Base-by-base conservation (phyloP, 306 rosid genomes). In the Castanea sativa region DNA sequence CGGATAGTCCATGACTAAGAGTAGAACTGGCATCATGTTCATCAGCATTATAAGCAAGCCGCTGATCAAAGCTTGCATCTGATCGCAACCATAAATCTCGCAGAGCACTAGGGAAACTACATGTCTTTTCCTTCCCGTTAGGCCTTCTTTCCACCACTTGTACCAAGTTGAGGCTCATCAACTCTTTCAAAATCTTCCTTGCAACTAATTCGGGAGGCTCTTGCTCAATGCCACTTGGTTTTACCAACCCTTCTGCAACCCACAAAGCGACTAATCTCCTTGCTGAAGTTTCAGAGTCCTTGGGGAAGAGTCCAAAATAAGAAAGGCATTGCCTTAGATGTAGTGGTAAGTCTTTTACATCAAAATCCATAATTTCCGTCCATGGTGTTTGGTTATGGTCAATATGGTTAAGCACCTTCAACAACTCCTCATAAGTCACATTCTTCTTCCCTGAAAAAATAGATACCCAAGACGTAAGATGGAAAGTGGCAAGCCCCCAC, bases 91-190 rank as follows among this genome's bases (percentile, higher is more conserved):
- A 45, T 9, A 2, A 1, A 0, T 45, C 52, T 11, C 1, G 52
- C 13, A 76, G 60, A 16, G 58, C 13, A 19, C 38, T n/a, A 3
- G 84, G 81, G 33, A 81, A 49, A 2, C 68, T 6, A 25, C 85
- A 81, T 16, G 78, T 81, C 74, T n/a, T 43, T 12, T 23, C 52
- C 0, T 81, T 19, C 3, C 78, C 74, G 12, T 81, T 60, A 29
- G 20, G 69, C 69, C 61, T 71, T 60, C 51, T 60, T 30, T 81
- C 68, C 14, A 76, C 74, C 4, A 35, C 55, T 55, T 81, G 85
- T 27, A 81, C 38, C 35, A 76, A 8, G 11, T 63, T n/a, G 5
- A 15, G 76, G 15, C 8, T n/a, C 4, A 71, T 64, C 67, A 76
- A 49, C 12, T 71, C 61, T 0, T 0, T 0, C 5, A 81, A 76